Percentiles rank a stretch among this genome's conserved stretches.
Evolutionary conservation across 352 stramenopile genomes (phyloP).

Genomic region (Pythium grandisporangium): DNA sequence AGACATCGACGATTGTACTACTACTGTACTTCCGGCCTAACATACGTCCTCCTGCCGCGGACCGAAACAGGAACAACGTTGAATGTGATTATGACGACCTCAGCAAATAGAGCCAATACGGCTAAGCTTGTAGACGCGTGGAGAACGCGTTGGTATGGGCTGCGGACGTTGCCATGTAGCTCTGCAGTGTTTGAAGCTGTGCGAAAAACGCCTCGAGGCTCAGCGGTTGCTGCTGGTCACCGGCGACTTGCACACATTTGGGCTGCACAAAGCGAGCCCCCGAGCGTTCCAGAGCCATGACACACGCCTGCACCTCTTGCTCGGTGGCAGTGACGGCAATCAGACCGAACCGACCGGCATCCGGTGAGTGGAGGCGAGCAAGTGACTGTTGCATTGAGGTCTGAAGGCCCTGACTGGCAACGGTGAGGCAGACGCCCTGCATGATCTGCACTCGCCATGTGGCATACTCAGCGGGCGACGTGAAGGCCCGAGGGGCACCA

Average conservation of each 20-base stretch:
- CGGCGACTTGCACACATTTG: conserved; percentile 4
- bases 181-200: conserved; percentile 39
- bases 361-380: conserved; percentile 12
- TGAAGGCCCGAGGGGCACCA: conserved; percentile 28
- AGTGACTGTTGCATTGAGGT: conserved; percentile 1
- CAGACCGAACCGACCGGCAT: conserved; percentile 28
- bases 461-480: conserved; percentile 18
- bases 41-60: no score
- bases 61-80: no score
- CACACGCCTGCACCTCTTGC: conserved; percentile 18
- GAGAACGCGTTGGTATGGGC: conserved; percentile 29
- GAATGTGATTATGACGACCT: not conserved
- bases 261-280: conserved; percentile 1
- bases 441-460: conserved; percentile 34
- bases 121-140: no score
- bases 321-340: conserved; percentile 25
- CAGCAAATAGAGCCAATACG: conserved; percentile 10
- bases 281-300: conserved; percentile 17
- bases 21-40: no score
- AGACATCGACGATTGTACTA: no score
- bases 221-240: not conserved
- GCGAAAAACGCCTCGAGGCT: conserved; percentile 55
- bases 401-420: conserved; percentile 1
- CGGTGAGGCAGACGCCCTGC: conserved; percentile 24
- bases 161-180: conserved; percentile 25